Conservation (phyloP, 2,329 filamentous ascomycete genomes). For the Clonostachys rosea region DNA sequence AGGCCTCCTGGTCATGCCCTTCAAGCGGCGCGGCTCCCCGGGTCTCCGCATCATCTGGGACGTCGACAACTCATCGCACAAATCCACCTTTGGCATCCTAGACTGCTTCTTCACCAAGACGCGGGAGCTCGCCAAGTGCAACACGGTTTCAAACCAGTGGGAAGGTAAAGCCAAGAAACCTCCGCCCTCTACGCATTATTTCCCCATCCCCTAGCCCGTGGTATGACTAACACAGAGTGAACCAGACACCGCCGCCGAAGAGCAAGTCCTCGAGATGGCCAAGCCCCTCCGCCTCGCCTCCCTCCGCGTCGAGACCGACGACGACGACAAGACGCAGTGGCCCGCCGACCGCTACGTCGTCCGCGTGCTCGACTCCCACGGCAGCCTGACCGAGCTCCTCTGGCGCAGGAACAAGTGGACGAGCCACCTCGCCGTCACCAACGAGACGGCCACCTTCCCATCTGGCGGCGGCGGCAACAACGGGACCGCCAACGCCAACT, state of each 20-base stretch:
- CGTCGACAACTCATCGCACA: background rate
- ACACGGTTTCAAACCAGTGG: background rate
- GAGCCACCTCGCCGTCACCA: background rate
- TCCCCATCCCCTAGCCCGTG: too few relatives aligned
- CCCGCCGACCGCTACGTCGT: background rate
- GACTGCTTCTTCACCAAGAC: background rate
- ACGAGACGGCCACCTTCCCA: background rate
- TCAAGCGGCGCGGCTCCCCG: background rate
- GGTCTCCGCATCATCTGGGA: slow-evolving; percentile 1
- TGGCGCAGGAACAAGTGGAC: background rate
- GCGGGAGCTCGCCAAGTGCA: background rate
- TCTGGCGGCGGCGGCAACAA: background rate
- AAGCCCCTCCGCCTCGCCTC: background rate
- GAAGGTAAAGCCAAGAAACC: background rate
- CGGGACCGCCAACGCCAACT: background rate
- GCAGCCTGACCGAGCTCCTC: slow-evolving; percentile 2
- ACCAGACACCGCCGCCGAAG: background rate
- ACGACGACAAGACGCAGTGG: background rate
- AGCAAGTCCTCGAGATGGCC: background rate
- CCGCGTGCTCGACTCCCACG: slow-evolving; percentile 1
- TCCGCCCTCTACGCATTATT: too few relatives aligned
- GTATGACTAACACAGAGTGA: too few relatives aligned
- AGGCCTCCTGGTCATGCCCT: background rate
- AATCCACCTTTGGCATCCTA: background rate
- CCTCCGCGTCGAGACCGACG: background rate